Evolutionary conservation across 768 basidiomycete genomes (phyloP).

Genomic region (Crucibulum laeve): DNA sequence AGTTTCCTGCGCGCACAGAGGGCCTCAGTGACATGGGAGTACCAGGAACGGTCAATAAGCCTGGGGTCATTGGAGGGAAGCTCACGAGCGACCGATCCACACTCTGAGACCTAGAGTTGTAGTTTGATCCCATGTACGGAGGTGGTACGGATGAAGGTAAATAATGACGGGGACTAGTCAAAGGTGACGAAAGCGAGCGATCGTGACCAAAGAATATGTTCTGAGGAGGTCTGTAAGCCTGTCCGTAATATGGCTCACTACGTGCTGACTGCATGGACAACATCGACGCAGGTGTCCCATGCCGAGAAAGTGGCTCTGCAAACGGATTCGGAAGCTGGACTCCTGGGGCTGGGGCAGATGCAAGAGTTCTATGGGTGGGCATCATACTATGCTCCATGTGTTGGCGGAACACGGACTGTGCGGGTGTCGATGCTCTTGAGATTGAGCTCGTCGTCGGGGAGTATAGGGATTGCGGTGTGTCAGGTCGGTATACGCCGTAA

Average conservation of each 20-base stretch:
- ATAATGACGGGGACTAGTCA: too few relatives aligned
- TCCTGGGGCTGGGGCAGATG: too few relatives aligned
- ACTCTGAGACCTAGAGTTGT: too few relatives aligned
- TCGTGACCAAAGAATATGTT: too few relatives aligned
- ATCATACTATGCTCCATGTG: too few relatives aligned
- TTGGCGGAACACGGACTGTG: too few relatives aligned
- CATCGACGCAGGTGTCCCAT: slow-evolving; percentile 7
- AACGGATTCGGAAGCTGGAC: slow-evolving; percentile 15
- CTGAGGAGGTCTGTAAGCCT: background rate
- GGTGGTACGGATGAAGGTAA: too few relatives aligned
- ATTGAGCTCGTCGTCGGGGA: slow-evolving; percentile 8
- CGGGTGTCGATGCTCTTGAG: background rate
- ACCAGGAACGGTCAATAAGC: slow-evolving; percentile 4
- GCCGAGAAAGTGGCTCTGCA: slow-evolving; percentile 11
- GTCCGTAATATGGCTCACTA: slow-evolving; percentile 3
- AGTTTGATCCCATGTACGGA: too few relatives aligned
- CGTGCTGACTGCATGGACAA: slow-evolving; percentile 2
- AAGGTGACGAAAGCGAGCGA: too few relatives aligned
- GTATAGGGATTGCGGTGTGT: slow-evolving; percentile 7
- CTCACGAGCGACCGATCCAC: too few relatives aligned
- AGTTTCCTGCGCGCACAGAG: background rate
- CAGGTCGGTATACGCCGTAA: slow-evolving; percentile 7
- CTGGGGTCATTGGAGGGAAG: too few relatives aligned
- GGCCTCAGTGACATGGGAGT: slow-evolving; percentile 8
- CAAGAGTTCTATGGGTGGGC: too few relatives aligned